Evolutionary conservation across 805 yeast genomes (phyloP), one percentile per base, ranked within the genome.

Genomic region (Candida maesae): DNA sequence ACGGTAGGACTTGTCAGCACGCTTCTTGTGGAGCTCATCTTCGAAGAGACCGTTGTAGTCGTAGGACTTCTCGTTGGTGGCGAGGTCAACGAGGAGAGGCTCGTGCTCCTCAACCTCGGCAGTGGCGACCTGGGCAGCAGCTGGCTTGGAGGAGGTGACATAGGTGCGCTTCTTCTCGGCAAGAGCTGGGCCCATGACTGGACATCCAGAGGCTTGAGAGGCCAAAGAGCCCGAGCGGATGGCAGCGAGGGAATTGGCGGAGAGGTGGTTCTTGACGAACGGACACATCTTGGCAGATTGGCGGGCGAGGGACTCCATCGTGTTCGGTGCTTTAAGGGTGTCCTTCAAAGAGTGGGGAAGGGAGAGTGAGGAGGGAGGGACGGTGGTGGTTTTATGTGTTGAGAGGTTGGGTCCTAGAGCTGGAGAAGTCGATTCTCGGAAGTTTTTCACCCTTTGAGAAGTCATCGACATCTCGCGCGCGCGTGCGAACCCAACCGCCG

Each of bases 1-100:
- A 56, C 99, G 83, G 67, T 93, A 93, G 17, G 97, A 88, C 64
- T 85, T 87, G 70, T 93, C 99, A 36, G 68, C 53, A 61, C 95
- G 79, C 68, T 93, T 93, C 59, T 75, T 76, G 44, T 70, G 62
- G 46, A 93, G 68, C 55, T 89, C 93, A 35, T 64, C 61, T 44
- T 75, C 74, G 60, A 88, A 79, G 51, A 78, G 72, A 2, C 85
- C 85, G 37, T 78, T 73, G 64, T 80, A 90, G 61, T 86, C 91
- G 64, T 82, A 88, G 2, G 74, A 35, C 2, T 64, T 35, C 46
- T 80, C 87, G 20, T 72, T 66, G 18, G 79, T 65, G 2, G 70
- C 62, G 35, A 59, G 61, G 6, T 64, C 63, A 16, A 61, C 53
- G 4, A 57, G 41, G 23, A 47, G 40, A n/a, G 41, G 29, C 13